Evolutionary conservation across 176 grass and related monocot genomes (phyloP), one percentile per base, ranked within the genome.

Genomic region (Triticum dicoccoides): DNA sequence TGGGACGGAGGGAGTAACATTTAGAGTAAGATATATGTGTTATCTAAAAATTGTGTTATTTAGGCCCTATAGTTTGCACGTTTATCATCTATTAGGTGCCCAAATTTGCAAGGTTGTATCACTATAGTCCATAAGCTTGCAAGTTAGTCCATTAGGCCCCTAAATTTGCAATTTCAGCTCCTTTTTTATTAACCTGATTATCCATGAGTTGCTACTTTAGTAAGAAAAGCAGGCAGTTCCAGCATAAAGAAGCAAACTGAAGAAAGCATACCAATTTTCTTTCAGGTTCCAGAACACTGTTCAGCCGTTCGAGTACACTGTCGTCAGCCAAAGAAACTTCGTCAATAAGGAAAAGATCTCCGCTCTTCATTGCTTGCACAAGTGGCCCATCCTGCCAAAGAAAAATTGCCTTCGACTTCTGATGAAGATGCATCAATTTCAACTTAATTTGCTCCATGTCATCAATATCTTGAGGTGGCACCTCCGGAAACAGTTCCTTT

Each of bases 241-340:
- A 89, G 52, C 34, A 75, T 45, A 56, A 82, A 82, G 78, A 76
- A 74, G 8, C 56, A 65, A 79, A 27, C 82, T 21, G 78, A 33
- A 51, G 85, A 79, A 64, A 67, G 20, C 88, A 61, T 90, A 94
- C 96, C 96, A 98, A 86, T 92, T 91, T 98, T 81, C 96, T 94
- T 87, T 98, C 96, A 64, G 93, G 91, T 86, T 98, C 96, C 76
- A 98, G 89, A 87, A 98, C 93, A 89, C 96, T 98, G 90, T 98
- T 98, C 84, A 98, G 63, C 4, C 96, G 93, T 88, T 98, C 96
- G 84, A 98, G 96, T 68, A 98, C 93, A 66, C 96, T 98, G 80
- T 98, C 96, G 84, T 98, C 93, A 79, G 96, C 93, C 80, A 98
- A 88, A 78, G 96, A 98, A 82, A 98, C 92, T 84, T 98, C 96